Evolutionary conservation across 1,139 yeast genomes (phyloP), one percentile per base, ranked within the genome.

Genomic region (Casaregolazyma lundiana): DNA sequence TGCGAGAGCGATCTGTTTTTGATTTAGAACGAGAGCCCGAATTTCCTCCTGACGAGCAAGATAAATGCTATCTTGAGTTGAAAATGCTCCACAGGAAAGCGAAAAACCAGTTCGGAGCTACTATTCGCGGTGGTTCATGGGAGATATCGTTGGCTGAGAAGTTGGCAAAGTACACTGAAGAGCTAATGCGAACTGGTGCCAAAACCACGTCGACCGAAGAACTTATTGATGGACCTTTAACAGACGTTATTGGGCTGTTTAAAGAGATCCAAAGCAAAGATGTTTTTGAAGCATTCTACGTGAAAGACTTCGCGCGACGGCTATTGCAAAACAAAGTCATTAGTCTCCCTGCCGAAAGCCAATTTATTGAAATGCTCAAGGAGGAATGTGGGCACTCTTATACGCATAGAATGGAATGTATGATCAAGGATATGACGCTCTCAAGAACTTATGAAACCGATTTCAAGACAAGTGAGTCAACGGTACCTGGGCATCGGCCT

Each of bases 231-330:
- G 41, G 41, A 15, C 41, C 18, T n/a, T 15, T 2, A 38, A 35
- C n/a, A 47, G 47, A 41, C 21, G 35, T 19, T 16, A 45, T 50
- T 22, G 41, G 38, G n/a, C 24, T 51, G 3, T 48, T 53, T 22
- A 35, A 50, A 36, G 65, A 65, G 19, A 56, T 67, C 3, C 55
- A 62, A 6, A 61, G 66, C 11, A 67, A 66, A 49, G 71, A 67
- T 37, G 51, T 56, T 5, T 69, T 69, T 47, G 60, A 65, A 36
- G 62, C 60, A 21, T 54, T 55, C 24, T 69, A 67, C 53, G 64
- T 67, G 48, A 59, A 61, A 38, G 69, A 67, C 45, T 53, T 70
- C 7, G 65, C 71, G 1, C 62, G 60, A 44, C 61, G 75, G n/a
- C 52, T 70, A 4, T 53, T 70, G 2, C 60, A 60, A 17, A 54